Evolutionary conservation across 2,329 filamentous ascomycete species (phyloP).

Genomic region (Colletotrichum sp.): DNA sequence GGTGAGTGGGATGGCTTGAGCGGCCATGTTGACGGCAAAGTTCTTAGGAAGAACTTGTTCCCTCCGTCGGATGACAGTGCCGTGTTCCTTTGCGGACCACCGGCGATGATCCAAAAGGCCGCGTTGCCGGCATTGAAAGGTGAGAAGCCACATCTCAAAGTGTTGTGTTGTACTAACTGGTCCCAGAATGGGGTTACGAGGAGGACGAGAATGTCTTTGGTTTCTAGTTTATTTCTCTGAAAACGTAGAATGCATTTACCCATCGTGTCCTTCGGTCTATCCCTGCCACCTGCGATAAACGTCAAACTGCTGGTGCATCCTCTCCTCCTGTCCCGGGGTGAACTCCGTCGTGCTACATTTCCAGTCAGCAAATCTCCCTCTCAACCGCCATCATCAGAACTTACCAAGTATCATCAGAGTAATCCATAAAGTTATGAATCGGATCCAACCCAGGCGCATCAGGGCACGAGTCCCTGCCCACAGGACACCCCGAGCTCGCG

Average conservation of each 20-base stretch:
- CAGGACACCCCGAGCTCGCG: constrained; percentile 40
- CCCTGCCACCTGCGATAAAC: neutral
- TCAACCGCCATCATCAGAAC: neutral
- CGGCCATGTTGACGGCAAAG: constrained; percentile 46
- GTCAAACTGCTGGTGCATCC: constrained; percentile 13
- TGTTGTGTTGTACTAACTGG: neutral
- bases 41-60: constrained; percentile 46
- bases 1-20: constrained; percentile 49
- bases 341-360: constrained; percentile 4
- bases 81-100: constrained; percentile 54
- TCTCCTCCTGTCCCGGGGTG: constrained; percentile 10
- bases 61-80: constrained; percentile 42
- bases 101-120: constrained; percentile 56
- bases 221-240: constrained; percentile 32
- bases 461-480: constrained; percentile 39
- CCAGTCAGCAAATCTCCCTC: neutral
- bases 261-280: neutral
- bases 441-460: constrained; percentile 34
- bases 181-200: constrained; percentile 43
- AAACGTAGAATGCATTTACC: rapidly evolving
- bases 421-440: constrained; percentile 45
- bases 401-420: constrained; percentile 38
- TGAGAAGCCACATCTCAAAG: neutral
- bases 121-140: constrained; percentile 50
- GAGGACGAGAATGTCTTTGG: constrained; percentile 51